A percentile compares a stretch with the other conserved stretches of the same genome.
Evolutionary conservation across 257 asterid genomes (phyloP).

Genomic region (Leonotis leonurus): DNA sequence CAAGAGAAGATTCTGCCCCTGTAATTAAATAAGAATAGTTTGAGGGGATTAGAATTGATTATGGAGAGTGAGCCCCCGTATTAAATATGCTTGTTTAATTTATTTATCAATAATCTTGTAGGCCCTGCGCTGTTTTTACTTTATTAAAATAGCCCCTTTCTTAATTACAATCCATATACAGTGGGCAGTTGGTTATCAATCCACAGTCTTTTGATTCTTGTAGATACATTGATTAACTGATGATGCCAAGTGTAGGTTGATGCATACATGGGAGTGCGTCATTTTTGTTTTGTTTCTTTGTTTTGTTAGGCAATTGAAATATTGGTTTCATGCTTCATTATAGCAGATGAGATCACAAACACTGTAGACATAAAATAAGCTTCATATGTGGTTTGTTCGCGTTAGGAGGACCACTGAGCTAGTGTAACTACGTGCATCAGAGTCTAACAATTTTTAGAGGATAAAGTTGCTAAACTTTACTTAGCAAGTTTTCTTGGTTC

Average conservation of each 20-base stretch:
- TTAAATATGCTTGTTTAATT: constrained; percentile 23
- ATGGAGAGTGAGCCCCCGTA: constrained; percentile 34
- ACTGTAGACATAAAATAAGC: background rate
- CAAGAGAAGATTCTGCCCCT: constrained; percentile 17
- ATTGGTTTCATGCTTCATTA: background rate
- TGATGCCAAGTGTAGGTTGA: constrained; percentile 18
- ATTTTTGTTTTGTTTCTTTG: background rate
- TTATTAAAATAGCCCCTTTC: no score
- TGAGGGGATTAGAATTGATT: constrained; percentile 21
- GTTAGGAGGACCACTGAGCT: no score
- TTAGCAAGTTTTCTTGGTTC: no score
- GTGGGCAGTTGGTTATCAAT: constrained; percentile 20
- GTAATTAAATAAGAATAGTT: constrained; percentile 25
- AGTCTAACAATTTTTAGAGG: no score
- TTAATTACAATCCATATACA: constrained; percentile 14
- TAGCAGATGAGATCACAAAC: no score
- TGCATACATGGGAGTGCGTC: background rate
- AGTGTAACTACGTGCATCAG: no score
- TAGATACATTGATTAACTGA: constrained; percentile 5
- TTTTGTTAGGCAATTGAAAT: constrained; percentile 5
- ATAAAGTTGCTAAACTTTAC: no score
- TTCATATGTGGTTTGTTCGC: background rate
- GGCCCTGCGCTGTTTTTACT: constrained; percentile 6
- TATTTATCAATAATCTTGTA: constrained; percentile 10
- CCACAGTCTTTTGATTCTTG: constrained; percentile 13